Evolutionary conservation across 208 protist species (phyloP), one percentile per base, ranked within the genome.

Genomic region (Acanthamoeba triangularis): DNA sequence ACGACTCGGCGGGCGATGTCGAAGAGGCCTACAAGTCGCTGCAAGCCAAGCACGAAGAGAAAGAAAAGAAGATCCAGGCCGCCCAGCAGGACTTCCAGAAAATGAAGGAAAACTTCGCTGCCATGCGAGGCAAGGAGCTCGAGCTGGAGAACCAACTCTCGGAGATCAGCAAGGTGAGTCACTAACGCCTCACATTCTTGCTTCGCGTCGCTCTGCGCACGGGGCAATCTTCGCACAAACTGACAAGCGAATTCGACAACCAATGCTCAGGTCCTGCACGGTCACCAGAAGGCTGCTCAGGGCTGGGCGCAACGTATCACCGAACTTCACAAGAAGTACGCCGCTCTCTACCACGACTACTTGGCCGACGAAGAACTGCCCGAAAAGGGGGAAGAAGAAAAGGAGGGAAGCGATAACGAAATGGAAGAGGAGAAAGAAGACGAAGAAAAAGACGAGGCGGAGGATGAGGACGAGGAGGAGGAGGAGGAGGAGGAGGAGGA

Each of bases 391-490:
- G 49, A 94, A 47, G 65, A 47, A 59, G 56, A 72, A 3, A 33
- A 72, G n/a, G 33, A 10, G 14, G 59, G 13, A 41, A 44, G 47
- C 63, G 87, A 93, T 7, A 44, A 93, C 13, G 80, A 61, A 35
- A 61, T 37, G n/a, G 80, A 88, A 41, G 54, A 90, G 30, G 82
- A n/a, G 25, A 30, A 90, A 28, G 65, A 76, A 2, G 35, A 90
- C 7, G 76, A 96, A 30, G 87, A 95, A 99, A 96, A 98, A 98
- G 96, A 97, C 98, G 94, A 97, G 98, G 95, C 98, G 98, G 94
- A 98, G 98, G 91, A 97, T 98, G 16, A 92, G 18, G 96, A 61
- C 0, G 97, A 93, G 49, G 96, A 97, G 33, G 88, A 96, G 1
- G 96, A 97, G 13, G 92, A 97, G 1, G 96, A 96, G 20, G 95